Evolutionary conservation across 352 stramenopile genomes (phyloP), one percentile per base, ranked within the genome.

Genomic region (Pythium brachiatum): DNA sequence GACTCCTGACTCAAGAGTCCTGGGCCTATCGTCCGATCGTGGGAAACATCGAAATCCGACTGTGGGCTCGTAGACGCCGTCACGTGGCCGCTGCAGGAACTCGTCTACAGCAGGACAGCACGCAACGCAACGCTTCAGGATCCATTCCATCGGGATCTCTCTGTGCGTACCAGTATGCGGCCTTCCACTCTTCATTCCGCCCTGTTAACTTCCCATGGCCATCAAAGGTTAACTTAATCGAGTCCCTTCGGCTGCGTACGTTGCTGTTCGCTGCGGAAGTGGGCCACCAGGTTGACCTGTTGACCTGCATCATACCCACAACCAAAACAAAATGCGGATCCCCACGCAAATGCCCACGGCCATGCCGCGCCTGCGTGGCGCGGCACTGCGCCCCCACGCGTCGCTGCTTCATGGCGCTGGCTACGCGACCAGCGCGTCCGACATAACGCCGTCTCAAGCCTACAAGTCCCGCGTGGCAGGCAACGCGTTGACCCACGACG

Each of bases 401-500:
- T 25, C 53, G 18, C 52, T 67, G 53, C 60, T 67, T 15, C 52
- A 56, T 44, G 20, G 9, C 32, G 38, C 11, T 48, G 41, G 41
- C 41, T 48, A 48, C 9, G 21, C 58, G 5, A 38, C 39, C 29
- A 27, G 39, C 21, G 20, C 25, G 23, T 11, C 25, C 1, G 11
- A n/a, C 7, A 2, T 31, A 20, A 7, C 36, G 15, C 64, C 64
- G n/a, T 73, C 60, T 0, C 41, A 64, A 12, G 44, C 20, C 7
- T 74, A 71, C 52, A 50, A 39, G 25, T 23, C 47, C 20, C 60
- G 61, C 23, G 64, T 72, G 16, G 52, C 55, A 3, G 20, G 15
- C 11, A 60, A 64, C 11, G 39, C 20, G 26, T 51, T 75, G 27
- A 23, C 41, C 6, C 20, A 60, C 20, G 69, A 75, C 53, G 60